Evolutionary conservation across 257 asterid species (phyloP).

Genomic region (Solanum dulcamara): DNA sequence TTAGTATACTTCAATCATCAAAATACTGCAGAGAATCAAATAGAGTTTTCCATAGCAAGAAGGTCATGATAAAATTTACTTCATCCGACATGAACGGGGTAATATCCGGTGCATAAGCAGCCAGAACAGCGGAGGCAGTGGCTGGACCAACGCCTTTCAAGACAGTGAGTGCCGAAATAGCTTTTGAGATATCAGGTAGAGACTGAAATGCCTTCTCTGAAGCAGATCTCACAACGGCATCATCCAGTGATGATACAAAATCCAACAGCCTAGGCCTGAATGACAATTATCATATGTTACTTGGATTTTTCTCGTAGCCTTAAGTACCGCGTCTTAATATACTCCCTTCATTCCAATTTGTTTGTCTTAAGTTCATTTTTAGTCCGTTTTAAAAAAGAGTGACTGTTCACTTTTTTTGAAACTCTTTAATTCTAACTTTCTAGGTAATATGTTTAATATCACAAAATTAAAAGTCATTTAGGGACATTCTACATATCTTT

Average conservation of each 20-base stretch:
- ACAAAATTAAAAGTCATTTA: not conserved
- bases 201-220: slow-evolving; percentile 63
- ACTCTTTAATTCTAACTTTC: not conserved
- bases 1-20: not conserved
- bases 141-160: slow-evolving; percentile 94
- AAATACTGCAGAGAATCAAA: not conserved
- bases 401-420: not conserved
- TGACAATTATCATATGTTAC: not conserved
- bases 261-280: slow-evolving; percentile 51
- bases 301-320: not conserved
- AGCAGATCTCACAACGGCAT: slow-evolving; percentile 49
- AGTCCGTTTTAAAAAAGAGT: not conserved
- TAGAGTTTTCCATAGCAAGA: not conserved
- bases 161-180: slow-evolving; percentile 51
- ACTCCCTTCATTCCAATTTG: not conserved
- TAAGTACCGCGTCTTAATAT: not conserved
- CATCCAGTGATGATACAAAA: slow-evolving; percentile 50
- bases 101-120: slow-evolving; percentile 71
- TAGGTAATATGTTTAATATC: not conserved
- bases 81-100: slow-evolving; percentile 95
- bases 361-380: not conserved
- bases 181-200: slow-evolving; percentile 54
- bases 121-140: slow-evolving; percentile 85
- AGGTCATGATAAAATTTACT: slow-evolving; percentile 15
- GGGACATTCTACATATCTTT: not conserved